Conservation (phyloP, 345 rosid genomes). For the Eucalyptus tenuipes region DNA sequence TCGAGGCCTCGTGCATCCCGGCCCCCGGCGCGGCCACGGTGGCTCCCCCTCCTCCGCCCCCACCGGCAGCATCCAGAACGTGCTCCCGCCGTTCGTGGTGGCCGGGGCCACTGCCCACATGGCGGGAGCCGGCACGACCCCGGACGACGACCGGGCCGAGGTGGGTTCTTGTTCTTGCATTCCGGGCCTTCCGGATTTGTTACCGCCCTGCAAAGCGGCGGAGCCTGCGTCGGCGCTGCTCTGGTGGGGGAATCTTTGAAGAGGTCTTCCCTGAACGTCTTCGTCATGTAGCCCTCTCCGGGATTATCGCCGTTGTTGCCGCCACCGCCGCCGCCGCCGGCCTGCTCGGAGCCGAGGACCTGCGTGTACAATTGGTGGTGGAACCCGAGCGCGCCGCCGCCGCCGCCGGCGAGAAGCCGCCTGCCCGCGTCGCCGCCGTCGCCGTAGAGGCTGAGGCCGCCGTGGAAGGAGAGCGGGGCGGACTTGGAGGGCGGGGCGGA, state of each 20-base stretch:
- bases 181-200: conserved; percentile 8
- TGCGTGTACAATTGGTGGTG: conserved; percentile 1
- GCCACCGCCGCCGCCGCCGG: background rate
- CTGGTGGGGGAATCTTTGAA: conserved; percentile 33
- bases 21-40: background rate
- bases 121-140: conserved; percentile 29
- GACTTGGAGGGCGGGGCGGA: conserved; percentile 49
- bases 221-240: background rate
- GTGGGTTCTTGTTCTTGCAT: conserved; percentile 26
- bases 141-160: conserved; percentile 17
- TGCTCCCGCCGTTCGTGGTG: conserved; percentile 47
- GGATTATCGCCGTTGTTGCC: background rate
- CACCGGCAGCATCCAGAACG: conserved; percentile 80
- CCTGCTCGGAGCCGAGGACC: conserved; percentile 8
- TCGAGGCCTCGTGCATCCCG: conserved; percentile 22
- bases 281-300: conserved; percentile 21
- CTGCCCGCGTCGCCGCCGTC: background rate
- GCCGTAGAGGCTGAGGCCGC: conserved; percentile 37
- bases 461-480: conserved; percentile 41
- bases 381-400: conserved; percentile 25
- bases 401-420: conserved; percentile 14
- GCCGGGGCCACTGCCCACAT: conserved; percentile 71
- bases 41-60: conserved; percentile 11
- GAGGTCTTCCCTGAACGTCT: conserved; percentile 53
- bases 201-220: conserved; percentile 2